phyloP scores from a whole-genome alignment of 306 rosid species.

The Corylus americana region DNA sequence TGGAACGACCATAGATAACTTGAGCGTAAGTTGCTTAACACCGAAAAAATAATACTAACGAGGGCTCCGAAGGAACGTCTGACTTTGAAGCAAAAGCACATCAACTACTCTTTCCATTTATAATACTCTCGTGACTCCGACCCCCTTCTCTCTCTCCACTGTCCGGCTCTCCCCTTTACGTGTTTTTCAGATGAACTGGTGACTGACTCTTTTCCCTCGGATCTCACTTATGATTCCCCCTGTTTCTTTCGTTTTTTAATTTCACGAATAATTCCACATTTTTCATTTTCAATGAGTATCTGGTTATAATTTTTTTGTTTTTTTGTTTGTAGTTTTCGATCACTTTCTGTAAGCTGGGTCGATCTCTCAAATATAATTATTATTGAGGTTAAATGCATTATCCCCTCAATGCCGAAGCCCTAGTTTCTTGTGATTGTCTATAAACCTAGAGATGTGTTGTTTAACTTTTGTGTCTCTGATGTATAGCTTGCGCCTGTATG shows the following conservation, averaged over 20 bases:
- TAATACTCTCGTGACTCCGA: conserved; percentile 52
- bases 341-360: neutral
- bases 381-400: conserved; percentile 6
- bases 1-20: neutral
- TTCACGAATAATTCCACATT: neutral
- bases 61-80: neutral
- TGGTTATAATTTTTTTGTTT: neutral
- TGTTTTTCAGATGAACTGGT: conserved; percentile 15
- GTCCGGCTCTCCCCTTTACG: conserved; percentile 14
- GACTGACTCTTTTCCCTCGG: conserved; percentile 26
- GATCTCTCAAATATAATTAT: neutral
- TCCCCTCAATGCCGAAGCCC: conserved; percentile 25
- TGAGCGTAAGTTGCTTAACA: neutral
- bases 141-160: conserved; percentile 15
- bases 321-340: neutral
- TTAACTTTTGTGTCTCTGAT: neutral
- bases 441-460: conserved; percentile 1
- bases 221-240: conserved; percentile 18
- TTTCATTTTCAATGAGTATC: neutral
- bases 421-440: neutral
- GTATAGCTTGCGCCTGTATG: conserved; percentile 7
- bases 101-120: conserved; percentile 1
- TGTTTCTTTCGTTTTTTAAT: neutral
- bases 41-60: neutral
- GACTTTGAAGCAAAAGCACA: neutral